Evolutionary conservation across 116 monocot genomes (phyloP).

Genomic region (Cymodocea nodosa): DNA sequence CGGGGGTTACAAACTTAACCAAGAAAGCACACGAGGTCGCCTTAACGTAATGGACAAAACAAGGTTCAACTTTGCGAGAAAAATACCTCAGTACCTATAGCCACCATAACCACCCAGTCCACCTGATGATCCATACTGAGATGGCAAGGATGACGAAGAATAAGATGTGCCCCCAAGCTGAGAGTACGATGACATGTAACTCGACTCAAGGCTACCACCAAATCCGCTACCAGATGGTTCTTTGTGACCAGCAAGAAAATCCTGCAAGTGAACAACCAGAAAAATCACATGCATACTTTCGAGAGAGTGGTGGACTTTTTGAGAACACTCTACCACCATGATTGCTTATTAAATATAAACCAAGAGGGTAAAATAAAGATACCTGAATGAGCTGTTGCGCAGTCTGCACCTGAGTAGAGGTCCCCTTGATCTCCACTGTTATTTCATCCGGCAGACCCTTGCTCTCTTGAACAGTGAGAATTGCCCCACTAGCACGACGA

Average conservation of each 20-base stretch:
- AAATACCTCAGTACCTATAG: slow-evolving; percentile 9
- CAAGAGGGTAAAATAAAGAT: background rate
- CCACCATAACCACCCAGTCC: slow-evolving; percentile 2
- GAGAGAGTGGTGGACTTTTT: background rate
- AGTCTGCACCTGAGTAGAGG: slow-evolving; percentile 47
- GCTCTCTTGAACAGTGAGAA: slow-evolving; percentile 54
- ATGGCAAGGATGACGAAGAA: slow-evolving; percentile 4
- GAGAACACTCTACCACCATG: too few species aligned
- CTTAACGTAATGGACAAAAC: background rate
- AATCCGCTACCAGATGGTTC: slow-evolving; percentile 7
- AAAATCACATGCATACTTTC: background rate
- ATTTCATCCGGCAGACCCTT: slow-evolving; percentile 49
- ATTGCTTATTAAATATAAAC: background rate
- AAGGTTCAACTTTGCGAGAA: background rate
- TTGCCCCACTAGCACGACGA: slow-evolving; percentile 53
- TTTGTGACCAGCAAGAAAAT: slow-evolving; percentile 14
- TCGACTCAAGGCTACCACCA: slow-evolving; percentile 2
- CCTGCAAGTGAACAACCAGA: background rate
- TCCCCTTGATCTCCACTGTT: slow-evolving; percentile 70
- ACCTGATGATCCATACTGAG: slow-evolving; percentile 11
- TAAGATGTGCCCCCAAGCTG: slow-evolving; percentile 6
- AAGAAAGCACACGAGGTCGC: background rate
- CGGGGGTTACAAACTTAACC: background rate
- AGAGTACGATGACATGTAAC: slow-evolving; percentile 17
- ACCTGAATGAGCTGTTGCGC: slow-evolving; percentile 77